phyloP scores from a whole-genome alignment of 257 asterid genomes.

The Nicotiana benthamiana region DNA sequence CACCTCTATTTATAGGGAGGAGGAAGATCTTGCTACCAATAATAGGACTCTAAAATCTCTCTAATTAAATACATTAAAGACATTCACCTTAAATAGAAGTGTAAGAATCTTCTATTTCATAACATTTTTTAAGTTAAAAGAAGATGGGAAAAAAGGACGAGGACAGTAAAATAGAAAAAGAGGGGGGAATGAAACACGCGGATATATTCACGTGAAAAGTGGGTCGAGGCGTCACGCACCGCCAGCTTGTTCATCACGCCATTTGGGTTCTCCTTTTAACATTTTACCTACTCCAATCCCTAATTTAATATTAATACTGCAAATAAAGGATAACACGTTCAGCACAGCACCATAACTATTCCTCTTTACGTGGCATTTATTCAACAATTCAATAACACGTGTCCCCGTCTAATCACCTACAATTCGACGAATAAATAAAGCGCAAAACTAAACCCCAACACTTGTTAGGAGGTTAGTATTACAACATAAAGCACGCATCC shows the following conservation, averaged over 20 bases:
- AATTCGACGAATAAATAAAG: not conserved
- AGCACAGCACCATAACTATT: not conserved
- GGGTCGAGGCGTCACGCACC: not conserved
- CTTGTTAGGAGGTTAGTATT: not conserved
- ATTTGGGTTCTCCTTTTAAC: not conserved
- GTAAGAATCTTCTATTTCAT: too few species aligned
- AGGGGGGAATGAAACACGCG: not conserved
- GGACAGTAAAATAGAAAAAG: not conserved
- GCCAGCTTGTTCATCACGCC: constrained; percentile 1
- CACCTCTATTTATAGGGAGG: too few species aligned
- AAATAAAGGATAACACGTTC: not conserved
- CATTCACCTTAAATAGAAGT: too few species aligned
- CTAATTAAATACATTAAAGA: too few species aligned
- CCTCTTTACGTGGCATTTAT: not conserved
- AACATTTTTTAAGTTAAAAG: too few species aligned
- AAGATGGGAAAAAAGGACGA: not conserved
- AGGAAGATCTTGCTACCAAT: too few species aligned
- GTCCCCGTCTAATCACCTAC: not conserved
- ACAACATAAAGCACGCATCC: too few species aligned
- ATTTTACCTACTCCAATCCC: not conserved
- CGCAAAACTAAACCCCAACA: not conserved
- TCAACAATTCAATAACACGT: not conserved
- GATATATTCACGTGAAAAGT: constrained; percentile 9
- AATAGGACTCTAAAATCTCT: too few species aligned
- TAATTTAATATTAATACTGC: not conserved